A percentile compares a stretch with the other conserved stretches of the same genome.
Conservation (phyloP, 768 basidiomycete species). For the Trametes sanguinea region DNA sequence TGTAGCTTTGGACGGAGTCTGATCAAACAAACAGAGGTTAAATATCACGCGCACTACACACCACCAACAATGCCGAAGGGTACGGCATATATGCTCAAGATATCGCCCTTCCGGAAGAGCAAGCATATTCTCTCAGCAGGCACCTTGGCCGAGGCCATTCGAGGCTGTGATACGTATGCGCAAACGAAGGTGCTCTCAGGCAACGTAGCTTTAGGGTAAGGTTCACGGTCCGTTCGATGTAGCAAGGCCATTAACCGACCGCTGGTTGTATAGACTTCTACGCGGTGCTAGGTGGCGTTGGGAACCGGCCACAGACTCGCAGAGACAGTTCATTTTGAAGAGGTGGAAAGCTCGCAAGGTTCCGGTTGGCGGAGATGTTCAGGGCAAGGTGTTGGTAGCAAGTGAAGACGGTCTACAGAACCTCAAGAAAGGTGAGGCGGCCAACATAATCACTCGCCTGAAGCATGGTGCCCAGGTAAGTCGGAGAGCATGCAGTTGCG, state of each 20-base stretch:
- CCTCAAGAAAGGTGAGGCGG: constrained; percentile 79
- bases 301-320: constrained; percentile 58
- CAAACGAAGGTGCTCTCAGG: constrained; percentile 55
- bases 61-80: constrained; percentile 49
- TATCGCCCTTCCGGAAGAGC: constrained; percentile 53
- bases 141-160: constrained; percentile 60
- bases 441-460: constrained; percentile 73
- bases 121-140: constrained; percentile 51
- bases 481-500: not conserved
- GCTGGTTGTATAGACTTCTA: constrained; percentile 42
- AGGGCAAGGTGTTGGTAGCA: constrained; percentile 21
- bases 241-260: too few relatives aligned
- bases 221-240: not conserved
- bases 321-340: constrained; percentile 57
- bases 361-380: constrained; percentile 14
- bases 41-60: constrained; percentile 56
- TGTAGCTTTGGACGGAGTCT: not conserved
- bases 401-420: constrained; percentile 38
- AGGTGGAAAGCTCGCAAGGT: constrained; percentile 42
- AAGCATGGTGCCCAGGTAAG: constrained; percentile 75
- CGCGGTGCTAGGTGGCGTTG: constrained; percentile 69
- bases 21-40: constrained; percentile 28
- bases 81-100: constrained; percentile 46
- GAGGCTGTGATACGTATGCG: constrained; percentile 71
- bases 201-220: constrained; percentile 51